Evolutionary conservation across 148 eudicot species (phyloP), one percentile per base, ranked within the genome.

Genomic region (Amaranthus palmeri): DNA sequence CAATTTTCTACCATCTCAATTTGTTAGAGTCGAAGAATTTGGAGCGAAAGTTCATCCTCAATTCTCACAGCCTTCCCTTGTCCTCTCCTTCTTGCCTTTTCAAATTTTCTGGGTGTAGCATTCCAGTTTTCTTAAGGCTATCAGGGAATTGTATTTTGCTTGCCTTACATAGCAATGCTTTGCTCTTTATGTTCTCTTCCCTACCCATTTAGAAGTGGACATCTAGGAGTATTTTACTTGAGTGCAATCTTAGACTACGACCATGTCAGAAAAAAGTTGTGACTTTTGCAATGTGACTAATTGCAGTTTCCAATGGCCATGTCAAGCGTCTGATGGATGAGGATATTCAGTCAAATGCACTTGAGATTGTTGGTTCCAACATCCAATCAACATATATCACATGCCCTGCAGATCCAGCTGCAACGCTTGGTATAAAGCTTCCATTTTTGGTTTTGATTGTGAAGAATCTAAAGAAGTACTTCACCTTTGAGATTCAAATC

Each of bases 401-500:
- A 17, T 96, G 99, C 73, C 99, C 99, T 8, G 90, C 95, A 57
- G 99, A 96, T 80, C 99, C 97, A 66, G 79, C 89, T 72, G 99
- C 99, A 73, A 96, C 99, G 53, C 96, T 96, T 74, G 99, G 99
- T 65, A 96, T 96, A 76, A 96, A 96, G 78, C 81, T 96, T 61
- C 97, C 99, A 25, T 96, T 88, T 81, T 81, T 96, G 76, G 97
- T 96, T 65, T 80, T 96, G 84, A 86, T 96, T 68, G 96, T 92
- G 78, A 96, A 96, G 81, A 96, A 96, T 74, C 62, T 90, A 69
- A 96, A 90, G 90, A 92, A 96, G 77, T 96, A 90, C 77, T 96
- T 92, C 86, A 84, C 95, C 10, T 96, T 96, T 69, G 99, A 96
- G 89, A 96, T 96, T 78, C 99, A 96, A 80, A 86, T 96, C 78